phyloP scores from a whole-genome alignment of 495 filamentous ascomycete genomes.

The Usnea hakonensis region DNA sequence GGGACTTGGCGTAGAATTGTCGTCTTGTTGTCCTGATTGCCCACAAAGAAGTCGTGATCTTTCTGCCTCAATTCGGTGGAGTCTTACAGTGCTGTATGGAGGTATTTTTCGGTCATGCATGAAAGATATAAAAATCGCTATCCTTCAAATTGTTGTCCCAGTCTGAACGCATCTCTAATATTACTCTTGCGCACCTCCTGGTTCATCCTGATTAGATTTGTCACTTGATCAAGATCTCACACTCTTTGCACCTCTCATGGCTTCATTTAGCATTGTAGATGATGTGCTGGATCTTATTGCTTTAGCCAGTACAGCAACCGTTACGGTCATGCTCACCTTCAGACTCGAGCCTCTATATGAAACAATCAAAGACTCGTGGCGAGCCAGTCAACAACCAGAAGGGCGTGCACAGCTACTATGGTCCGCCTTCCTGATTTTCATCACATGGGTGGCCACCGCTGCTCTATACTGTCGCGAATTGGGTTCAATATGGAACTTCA shows the following conservation, averaged over 20 bases:
- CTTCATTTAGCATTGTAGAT: not conserved
- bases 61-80: not conserved
- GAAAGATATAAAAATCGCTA: too few relatives aligned
- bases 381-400: not conserved
- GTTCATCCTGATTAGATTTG: not conserved
- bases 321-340: not conserved
- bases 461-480: not conserved
- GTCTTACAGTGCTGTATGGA: not conserved
- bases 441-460: not conserved
- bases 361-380: not conserved
- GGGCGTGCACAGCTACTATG: constrained; percentile 2
- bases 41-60: not conserved
- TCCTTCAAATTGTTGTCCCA: not conserved
- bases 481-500: not conserved
- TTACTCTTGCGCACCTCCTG: not conserved
- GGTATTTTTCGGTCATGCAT: too few relatives aligned
- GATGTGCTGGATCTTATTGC: not conserved
- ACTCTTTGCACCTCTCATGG: not conserved
- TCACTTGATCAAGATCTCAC: not conserved
- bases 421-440: not conserved
- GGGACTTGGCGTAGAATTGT: not conserved
- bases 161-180: not conserved
- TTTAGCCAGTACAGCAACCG: not conserved
- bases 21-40: not conserved
- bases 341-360: not conserved